Evolutionary conservation across 768 basidiomycete genomes (phyloP).

Genomic region (Coprinellus micaceus): DNA sequence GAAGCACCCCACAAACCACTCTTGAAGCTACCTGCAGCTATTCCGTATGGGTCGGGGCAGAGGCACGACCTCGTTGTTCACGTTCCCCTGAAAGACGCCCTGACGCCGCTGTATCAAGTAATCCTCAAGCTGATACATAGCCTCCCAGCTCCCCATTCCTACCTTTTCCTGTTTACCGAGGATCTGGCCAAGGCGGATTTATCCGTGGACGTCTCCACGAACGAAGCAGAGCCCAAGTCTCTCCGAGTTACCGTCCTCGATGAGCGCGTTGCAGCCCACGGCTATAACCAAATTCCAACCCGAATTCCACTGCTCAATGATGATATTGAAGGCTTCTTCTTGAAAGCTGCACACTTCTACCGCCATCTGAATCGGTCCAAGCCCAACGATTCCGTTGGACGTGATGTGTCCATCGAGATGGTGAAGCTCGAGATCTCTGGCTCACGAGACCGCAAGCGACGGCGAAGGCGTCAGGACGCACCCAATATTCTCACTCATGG

Average conservation of each 20-base stretch:
- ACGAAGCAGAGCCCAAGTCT: not conserved
- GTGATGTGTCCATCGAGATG: slow-evolving; percentile 10
- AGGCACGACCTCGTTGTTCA: not conserved
- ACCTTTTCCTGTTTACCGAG: not conserved
- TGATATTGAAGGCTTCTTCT: slow-evolving; percentile 2
- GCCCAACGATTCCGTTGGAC: not conserved
- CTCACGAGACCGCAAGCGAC: not conserved
- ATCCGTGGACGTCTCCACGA: not conserved
- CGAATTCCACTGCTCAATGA: not conserved
- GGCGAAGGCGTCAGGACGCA: not conserved
- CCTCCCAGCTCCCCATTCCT: not conserved
- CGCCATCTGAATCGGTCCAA: slow-evolving; percentile 1
- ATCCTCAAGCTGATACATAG: not conserved
- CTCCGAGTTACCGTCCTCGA: not conserved
- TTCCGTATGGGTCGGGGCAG: not conserved
- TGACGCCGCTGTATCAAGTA: not conserved
- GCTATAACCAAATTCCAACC: not conserved
- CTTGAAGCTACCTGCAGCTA: not conserved
- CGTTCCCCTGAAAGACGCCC: not conserved
- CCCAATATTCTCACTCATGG: slow-evolving; percentile 20
- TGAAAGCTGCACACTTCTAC: slow-evolving; percentile 3
- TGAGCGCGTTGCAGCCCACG: not conserved
- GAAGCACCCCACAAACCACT: not conserved
- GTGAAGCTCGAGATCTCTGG: slow-evolving; percentile 11
- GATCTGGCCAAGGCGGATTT: not conserved